Percentiles rank a stretch among this genome's conserved stretches.
These are phyloP conservation scores for Didymella glomerata DNA, from an alignment of 2,329 filamentous ascomycete species.

Conservation along the genomic window DNA sequence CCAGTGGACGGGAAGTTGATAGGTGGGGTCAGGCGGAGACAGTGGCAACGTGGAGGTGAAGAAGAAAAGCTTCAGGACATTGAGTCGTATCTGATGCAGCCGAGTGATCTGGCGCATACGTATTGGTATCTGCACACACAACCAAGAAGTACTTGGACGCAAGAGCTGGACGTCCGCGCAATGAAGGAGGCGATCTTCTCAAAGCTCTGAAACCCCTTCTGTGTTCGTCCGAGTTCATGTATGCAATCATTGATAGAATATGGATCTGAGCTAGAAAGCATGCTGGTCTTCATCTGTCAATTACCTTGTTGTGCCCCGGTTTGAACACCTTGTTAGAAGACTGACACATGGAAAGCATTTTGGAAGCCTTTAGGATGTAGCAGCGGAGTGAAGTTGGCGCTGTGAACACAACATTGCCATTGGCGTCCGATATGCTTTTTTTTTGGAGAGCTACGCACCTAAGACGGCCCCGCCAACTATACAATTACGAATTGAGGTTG, in stretches of 20 bases:
- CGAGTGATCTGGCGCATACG: constrained; percentile 24
- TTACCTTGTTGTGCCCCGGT: no score
- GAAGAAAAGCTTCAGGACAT: constrained; percentile 9
- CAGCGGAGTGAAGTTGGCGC: background rate
- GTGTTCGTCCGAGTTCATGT: no score
- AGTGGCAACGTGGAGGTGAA: constrained; percentile 1
- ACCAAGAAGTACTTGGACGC: constrained; percentile 35
- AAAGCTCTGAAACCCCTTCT: no score
- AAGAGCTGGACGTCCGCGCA: constrained; percentile 33
- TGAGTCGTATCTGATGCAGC: constrained; percentile 20
- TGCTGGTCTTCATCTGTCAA: no score
- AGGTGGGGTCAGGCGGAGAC: background rate
- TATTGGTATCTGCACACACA: constrained; percentile 36
- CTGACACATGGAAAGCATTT: background rate
- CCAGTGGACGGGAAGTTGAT: constrained; percentile 5
- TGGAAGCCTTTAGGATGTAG: background rate
- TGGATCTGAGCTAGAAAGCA: no score
- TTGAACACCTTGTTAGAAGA: background rate
- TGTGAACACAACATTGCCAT: background rate
- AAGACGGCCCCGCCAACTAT: background rate
- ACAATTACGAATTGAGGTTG: background rate
- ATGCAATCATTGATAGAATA: no score
- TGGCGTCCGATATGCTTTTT: background rate
- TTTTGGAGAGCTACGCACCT: background rate
- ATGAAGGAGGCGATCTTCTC: constrained; percentile 27